Evolutionary conservation across 176 grass and related monocot genomes (phyloP).

Genomic region (Thalia dealbata): DNA sequence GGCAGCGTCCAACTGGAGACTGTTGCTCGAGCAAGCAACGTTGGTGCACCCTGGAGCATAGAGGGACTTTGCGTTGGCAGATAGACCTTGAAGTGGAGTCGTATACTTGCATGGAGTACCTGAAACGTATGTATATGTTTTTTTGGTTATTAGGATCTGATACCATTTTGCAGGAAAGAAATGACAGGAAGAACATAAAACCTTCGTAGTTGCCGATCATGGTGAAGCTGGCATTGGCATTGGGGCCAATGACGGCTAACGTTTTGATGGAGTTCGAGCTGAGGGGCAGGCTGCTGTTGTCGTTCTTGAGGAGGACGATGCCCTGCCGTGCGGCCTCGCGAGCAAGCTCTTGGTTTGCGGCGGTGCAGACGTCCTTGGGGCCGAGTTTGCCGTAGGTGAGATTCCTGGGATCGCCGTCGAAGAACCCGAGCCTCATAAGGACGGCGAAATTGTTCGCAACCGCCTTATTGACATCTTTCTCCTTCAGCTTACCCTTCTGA

Average conservation of each 20-base stretch:
- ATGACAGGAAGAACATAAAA: background rate
- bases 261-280: conserved; percentile 2
- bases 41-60: conserved; percentile 44
- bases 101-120: conserved; percentile 36
- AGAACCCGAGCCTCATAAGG: conserved; percentile 66
- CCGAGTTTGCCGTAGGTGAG: conserved; percentile 37
- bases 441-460: conserved; percentile 41
- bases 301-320: conserved; percentile 76
- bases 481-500: conserved; percentile 31
- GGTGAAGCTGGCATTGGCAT: conserved; percentile 27
- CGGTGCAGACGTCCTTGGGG: conserved; percentile 33
- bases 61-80: conserved; percentile 12
- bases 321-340: conserved; percentile 60
- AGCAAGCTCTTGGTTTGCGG: conserved; percentile 43
- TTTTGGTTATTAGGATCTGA: background rate
- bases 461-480: conserved; percentile 50
- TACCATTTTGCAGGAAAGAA: background rate
- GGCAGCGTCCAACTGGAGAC: conserved; percentile 11
- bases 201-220: conserved; percentile 61
- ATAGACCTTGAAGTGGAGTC: conserved; percentile 33
- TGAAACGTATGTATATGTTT: background rate
- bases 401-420: conserved; percentile 48
- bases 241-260: conserved; percentile 47
- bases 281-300: conserved; percentile 28
- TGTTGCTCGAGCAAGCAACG: conserved; percentile 18